A percentile compares a stretch with the other conserved stretches of the same genome.
Conservation (phyloP, 768 basidiomycete species). For the Mycena latifolia region DNA sequence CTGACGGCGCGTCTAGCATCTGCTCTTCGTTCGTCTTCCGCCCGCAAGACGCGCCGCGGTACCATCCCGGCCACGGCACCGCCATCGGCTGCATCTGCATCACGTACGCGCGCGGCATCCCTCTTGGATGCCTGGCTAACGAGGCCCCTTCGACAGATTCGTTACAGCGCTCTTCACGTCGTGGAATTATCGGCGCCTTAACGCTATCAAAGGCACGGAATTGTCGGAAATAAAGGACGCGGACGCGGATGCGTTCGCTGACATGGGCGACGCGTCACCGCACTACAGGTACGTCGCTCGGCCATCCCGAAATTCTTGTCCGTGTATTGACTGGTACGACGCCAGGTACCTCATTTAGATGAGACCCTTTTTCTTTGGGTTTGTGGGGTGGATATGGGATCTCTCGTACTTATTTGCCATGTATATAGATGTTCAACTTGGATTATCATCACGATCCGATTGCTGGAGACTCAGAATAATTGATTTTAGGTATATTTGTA, state of each 20-base stretch:
- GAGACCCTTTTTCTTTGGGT: not conserved
- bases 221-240: not conserved
- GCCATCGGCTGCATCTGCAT: constrained; percentile 19
- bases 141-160: not conserved
- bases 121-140: not conserved
- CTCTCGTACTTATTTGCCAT: not conserved
- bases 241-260: not conserved
- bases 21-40: constrained; percentile 22
- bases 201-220: not conserved
- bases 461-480: too few species aligned
- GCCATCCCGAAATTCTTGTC: too few species aligned
- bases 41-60: constrained; percentile 17
- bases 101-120: not conserved
- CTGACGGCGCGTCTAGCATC: not conserved
- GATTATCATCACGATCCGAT: not conserved
- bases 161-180: constrained; percentile 10
- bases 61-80: constrained; percentile 11
- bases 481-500: too few species aligned
- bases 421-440: not conserved
- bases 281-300: constrained; percentile 1
- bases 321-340: not conserved
- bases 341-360: constrained; percentile 8
- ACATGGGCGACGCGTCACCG: constrained; percentile 20
- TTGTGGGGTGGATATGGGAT: not conserved
- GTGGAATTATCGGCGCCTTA: constrained; percentile 21